Evolutionary conservation across 1,284 basidiomycete genomes (phyloP), one percentile per base, ranked within the genome.

Genomic region (Xerocomus minutiporus): DNA sequence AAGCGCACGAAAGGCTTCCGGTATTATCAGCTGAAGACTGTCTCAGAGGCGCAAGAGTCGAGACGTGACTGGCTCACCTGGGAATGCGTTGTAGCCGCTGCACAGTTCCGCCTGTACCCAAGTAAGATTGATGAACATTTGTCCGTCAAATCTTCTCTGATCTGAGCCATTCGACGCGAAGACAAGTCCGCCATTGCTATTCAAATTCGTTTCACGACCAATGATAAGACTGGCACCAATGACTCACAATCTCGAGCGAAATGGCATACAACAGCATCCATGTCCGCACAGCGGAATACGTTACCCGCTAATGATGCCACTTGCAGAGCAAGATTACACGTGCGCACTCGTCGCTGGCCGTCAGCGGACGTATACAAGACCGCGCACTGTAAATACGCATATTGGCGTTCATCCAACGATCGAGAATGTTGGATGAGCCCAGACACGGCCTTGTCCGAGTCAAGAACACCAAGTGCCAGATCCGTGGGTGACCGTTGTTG

Each of bases 271-370:
- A 87, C 82, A 3, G 89, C 82, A 61, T 99, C 96, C 75, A 95
- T 80, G 71, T 99, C 97, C 25, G 94, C 94, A 68, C 79, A 92
- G 50, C 91, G 83, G 76, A 96, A 99, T 5, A 99, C 86, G 65
- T 92, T 97, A 15, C 87, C 93, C 11, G 95, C 91, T 53, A 98
- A 73, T 45, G 85, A 81, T 2, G 86, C 89, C 1, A 94, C 84
- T 29, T 86, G 86, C 48, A 97, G 69, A 0, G 88, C 88, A 20
- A 98, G 72, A 64, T 99, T 99, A 67, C 88, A 81, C 42, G 86
- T 83, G 50, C 97, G 78, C 34, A 98, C 95, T 54, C 93, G 78
- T 28, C 97, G 79, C 66, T 92, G 79, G 5, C 97, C 97, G 5
- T 75, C 72, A 1, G 80, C 69, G 2, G 84, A 86, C 2, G 97